These are phyloP conservation scores for Medicago ruthenica DNA, from an alignment of 306 rosid genomes.

Conservation along the genomic window DNA sequence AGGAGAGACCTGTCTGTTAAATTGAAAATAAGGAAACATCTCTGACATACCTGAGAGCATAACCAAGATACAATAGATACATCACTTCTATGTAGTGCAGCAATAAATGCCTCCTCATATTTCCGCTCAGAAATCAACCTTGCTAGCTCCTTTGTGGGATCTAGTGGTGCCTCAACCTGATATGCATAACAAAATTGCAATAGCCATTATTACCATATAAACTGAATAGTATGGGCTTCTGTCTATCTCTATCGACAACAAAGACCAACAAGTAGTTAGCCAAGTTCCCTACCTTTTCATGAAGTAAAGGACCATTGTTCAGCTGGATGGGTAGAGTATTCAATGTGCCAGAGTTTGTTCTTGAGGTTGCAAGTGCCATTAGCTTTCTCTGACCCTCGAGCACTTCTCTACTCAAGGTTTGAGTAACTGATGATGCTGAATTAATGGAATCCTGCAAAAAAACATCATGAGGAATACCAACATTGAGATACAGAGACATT, in stretches of 20 bases:
- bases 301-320: constrained; percentile 82
- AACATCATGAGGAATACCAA: constrained; percentile 36
- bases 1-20: neutral
- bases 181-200: constrained; percentile 28
- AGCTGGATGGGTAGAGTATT: constrained; percentile 75
- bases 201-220: constrained; percentile 11
- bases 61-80: constrained; percentile 94
- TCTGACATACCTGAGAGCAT: constrained; percentile 78
- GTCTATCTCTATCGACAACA: neutral
- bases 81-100: constrained; percentile 90
- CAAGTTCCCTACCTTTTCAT: constrained; percentile 70
- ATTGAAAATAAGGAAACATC: constrained; percentile 19
- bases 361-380: constrained; percentile 75
- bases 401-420: constrained; percentile 83
- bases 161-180: constrained; percentile 89
- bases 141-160: constrained; percentile 88
- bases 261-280: constrained; percentile 2
- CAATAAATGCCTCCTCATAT: constrained; percentile 89
- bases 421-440: constrained; percentile 83
- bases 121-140: constrained; percentile 81
- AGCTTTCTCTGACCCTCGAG: constrained; percentile 91
- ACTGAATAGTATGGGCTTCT: constrained; percentile 12
- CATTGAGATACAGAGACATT: constrained; percentile 12
- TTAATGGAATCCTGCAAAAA: constrained; percentile 81
- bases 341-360: constrained; percentile 67